phyloP scores from a whole-genome alignment of 148 eudicot species.

The Vaccinium myrtillus region DNA sequence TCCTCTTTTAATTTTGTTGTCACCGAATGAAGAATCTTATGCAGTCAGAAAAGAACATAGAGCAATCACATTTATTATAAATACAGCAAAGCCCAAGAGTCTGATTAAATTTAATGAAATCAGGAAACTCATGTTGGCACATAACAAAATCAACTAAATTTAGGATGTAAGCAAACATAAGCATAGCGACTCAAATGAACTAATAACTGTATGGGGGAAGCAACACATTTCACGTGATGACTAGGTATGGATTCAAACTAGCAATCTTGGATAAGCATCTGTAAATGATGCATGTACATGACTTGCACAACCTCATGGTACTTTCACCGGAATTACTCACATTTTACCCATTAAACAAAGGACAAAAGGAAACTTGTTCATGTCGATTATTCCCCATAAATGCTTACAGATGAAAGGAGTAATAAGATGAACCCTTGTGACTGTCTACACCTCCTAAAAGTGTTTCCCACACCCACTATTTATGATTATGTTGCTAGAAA shows the following conservation, averaged over 20 bases:
- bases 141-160: not conserved
- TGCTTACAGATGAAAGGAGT: conserved; percentile 5
- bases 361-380: not conserved
- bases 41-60: not conserved
- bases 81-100: not conserved
- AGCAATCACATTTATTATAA: not conserved
- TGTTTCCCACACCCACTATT: not conserved
- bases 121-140: not conserved
- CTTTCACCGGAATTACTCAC: not conserved
- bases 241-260: not conserved
- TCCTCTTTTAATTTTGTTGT: not conserved
- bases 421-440: not conserved
- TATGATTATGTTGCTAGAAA: not conserved
- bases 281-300: not conserved
- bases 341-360: not conserved
- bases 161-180: not conserved
- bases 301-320: not conserved
- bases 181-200: not conserved
- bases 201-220: not conserved
- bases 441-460: not conserved
- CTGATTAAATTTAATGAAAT: not conserved
- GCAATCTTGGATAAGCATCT: not conserved
- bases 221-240: not conserved
- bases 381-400: not conserved
- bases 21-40: not conserved